Conservation (phyloP, 176 grass and related monocot genomes). For the Poa annua region DNA sequence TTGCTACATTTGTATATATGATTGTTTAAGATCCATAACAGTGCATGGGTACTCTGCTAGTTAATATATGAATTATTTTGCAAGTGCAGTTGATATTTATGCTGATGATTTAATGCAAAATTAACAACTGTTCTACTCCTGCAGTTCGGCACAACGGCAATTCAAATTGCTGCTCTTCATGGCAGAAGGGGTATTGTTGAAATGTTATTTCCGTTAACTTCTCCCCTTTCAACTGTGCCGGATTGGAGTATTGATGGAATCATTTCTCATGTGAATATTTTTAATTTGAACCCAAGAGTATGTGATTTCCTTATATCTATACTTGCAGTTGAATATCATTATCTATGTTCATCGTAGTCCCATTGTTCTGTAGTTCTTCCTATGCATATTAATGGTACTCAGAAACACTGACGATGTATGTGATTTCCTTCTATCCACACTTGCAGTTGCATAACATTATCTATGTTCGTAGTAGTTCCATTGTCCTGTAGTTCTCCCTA, state of each 20-base stretch:
- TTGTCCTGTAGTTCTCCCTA: background rate
- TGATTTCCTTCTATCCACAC: slow-evolving; percentile 6
- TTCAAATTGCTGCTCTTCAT: slow-evolving; percentile 12
- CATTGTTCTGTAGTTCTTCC: background rate
- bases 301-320: slow-evolving; percentile 9
- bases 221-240: slow-evolving; percentile 11
- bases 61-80: background rate
- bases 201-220: slow-evolving; percentile 36
- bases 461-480: background rate
- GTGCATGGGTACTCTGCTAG: slow-evolving; percentile 3
- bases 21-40: background rate
- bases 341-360: background rate
- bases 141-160: slow-evolving; percentile 16
- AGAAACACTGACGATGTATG: background rate
- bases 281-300: slow-evolving; percentile 29
- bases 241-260: slow-evolving; percentile 44
- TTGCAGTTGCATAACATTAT: background rate
- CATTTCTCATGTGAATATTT: background rate
- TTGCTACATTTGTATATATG: background rate
- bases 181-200: slow-evolving; percentile 28
- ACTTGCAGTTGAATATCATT: background rate
- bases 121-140: background rate
- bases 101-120: background rate
- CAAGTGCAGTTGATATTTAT: background rate
- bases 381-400: background rate